Conservation (phyloP, 352 stramenopile species). For the Pythium guiyangense region DNA sequence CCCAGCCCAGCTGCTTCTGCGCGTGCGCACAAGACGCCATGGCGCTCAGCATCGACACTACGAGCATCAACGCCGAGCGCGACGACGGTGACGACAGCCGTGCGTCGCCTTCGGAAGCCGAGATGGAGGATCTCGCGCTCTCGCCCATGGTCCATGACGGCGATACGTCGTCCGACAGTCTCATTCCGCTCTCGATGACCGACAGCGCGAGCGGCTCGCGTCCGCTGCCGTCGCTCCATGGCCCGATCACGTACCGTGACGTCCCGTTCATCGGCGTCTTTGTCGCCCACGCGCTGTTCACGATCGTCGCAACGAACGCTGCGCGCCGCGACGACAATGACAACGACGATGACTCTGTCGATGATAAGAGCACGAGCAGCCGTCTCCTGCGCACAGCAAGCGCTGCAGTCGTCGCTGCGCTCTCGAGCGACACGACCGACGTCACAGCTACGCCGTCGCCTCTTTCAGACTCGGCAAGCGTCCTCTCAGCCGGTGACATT, state of each 20-base stretch:
- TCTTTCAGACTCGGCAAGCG: too few relatives aligned
- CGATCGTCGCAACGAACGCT: slow-evolving; percentile 33
- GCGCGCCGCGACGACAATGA: background rate
- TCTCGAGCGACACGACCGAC: background rate
- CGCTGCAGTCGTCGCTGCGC: too few relatives aligned
- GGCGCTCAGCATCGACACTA: slow-evolving; percentile 13
- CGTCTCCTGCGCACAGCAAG: too few relatives aligned
- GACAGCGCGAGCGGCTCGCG: slow-evolving; percentile 51
- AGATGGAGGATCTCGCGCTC: slow-evolving; percentile 56
- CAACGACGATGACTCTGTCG: background rate
- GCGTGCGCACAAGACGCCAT: background rate
- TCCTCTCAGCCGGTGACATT: too few relatives aligned
- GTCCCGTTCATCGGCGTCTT: slow-evolving; percentile 47
- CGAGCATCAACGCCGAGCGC: slow-evolving; percentile 14
- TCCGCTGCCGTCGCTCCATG: slow-evolving; percentile 56
- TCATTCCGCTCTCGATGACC: slow-evolving; percentile 70
- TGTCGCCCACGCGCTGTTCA: slow-evolving; percentile 44
- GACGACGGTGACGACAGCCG: background rate
- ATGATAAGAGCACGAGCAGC: too few relatives aligned
- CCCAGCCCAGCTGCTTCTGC: too few relatives aligned
- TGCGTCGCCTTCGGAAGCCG: slow-evolving; percentile 10
- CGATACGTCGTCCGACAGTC: slow-evolving; percentile 33
- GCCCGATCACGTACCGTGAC: slow-evolving; percentile 56
- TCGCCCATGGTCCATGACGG: slow-evolving; percentile 41
- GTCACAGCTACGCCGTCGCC: too few relatives aligned